phyloP scores from a whole-genome alignment of 192 early-diverging fungal genomes.

The Backusella psychrophila region DNA sequence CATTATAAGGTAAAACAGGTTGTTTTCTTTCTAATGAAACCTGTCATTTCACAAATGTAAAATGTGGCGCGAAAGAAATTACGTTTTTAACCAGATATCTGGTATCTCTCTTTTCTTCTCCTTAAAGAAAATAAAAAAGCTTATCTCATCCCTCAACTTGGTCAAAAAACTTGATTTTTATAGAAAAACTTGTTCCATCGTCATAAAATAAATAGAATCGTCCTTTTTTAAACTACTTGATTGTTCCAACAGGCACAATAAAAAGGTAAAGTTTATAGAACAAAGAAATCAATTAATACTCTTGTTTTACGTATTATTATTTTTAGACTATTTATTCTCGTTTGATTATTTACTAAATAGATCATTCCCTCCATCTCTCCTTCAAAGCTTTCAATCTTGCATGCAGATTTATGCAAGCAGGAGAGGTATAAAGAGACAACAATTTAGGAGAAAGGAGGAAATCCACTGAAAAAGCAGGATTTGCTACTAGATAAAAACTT shows the following conservation, averaged over 20 bases:
- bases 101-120: not conserved
- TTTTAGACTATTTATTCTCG: too few species aligned
- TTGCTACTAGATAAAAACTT: not conserved
- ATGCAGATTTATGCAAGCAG: not conserved
- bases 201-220: not conserved
- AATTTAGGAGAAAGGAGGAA: not conserved
- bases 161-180: not conserved
- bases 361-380: not conserved
- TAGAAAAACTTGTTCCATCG: not conserved
- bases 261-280: too few species aligned
- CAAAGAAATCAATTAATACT: too few species aligned
- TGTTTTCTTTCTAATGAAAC: not conserved
- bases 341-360: not conserved
- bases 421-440: not conserved
- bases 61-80: not conserved
- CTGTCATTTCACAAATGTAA: not conserved
- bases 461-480: not conserved
- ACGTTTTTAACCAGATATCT: not conserved
- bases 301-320: too few species aligned
- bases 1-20: not conserved
- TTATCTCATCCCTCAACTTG: not conserved
- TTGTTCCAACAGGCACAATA: too few species aligned
- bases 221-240: not conserved
- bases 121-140: not conserved
- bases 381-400: not conserved